phyloP scores from a whole-genome alignment of 495 filamentous ascomycete genomes.

The Neurospora terricola region DNA sequence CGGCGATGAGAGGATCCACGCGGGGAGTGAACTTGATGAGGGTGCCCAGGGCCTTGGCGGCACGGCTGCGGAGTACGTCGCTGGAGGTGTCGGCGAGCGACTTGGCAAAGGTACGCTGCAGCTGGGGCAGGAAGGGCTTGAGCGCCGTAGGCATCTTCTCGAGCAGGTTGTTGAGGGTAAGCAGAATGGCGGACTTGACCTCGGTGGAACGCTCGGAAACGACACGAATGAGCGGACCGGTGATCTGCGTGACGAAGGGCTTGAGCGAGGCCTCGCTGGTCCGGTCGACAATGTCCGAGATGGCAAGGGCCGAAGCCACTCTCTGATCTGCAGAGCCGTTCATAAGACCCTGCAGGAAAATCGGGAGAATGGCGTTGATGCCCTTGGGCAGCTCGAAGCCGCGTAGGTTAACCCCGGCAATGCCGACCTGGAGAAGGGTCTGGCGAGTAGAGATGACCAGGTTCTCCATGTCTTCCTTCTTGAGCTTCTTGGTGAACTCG shows the following conservation, averaged over 20 bases:
- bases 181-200: slow-evolving; percentile 88
- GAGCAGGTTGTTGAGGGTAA: slow-evolving; percentile 87
- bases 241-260: slow-evolving; percentile 94
- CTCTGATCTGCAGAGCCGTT: slow-evolving; percentile 88
- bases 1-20: slow-evolving; percentile 76
- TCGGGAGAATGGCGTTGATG: slow-evolving; percentile 91
- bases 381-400: slow-evolving; percentile 94
- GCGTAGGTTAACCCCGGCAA: slow-evolving; percentile 71
- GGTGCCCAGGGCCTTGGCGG: slow-evolving; percentile 92
- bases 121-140: slow-evolving; percentile 93
- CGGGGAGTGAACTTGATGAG: slow-evolving; percentile 92
- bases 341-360: slow-evolving; percentile 96
- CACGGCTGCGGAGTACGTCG: slow-evolving; percentile 74
- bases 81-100: slow-evolving; percentile 88
- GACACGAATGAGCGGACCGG: slow-evolving; percentile 91
- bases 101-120: slow-evolving; percentile 94
- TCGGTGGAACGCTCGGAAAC: slow-evolving; percentile 92
- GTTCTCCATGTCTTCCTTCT: slow-evolving; percentile 97
- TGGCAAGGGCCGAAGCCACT: slow-evolving; percentile 82
- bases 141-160: slow-evolving; percentile 94
- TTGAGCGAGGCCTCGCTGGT: slow-evolving; percentile 75
- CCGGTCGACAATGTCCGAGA: slow-evolving; percentile 90
- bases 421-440: slow-evolving; percentile 75
- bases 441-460: slow-evolving; percentile 81
- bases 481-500: slow-evolving; percentile 76